Evolutionary conservation across 805 yeast genomes (phyloP), one percentile per base, ranked within the genome.

Genomic region (Tetrapisispora nanseiensis): DNA sequence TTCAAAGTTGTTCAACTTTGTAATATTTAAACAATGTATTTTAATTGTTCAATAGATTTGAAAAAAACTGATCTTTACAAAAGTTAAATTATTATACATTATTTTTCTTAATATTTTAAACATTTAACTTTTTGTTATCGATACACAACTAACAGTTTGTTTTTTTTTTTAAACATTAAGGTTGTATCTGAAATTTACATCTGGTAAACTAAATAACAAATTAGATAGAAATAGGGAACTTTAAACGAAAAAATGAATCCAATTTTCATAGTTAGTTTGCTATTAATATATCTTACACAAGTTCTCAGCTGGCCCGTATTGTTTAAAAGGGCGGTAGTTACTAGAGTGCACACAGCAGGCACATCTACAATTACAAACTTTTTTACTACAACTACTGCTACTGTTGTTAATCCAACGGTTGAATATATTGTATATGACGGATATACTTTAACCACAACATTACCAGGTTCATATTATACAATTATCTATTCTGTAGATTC

Each of bases 261-360:
- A 2, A 24, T 35, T 16, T n/a, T 35, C 18, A 8, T 23, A 13
- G 4, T 24, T 16, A 16, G 38, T 24, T 7, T 35, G 23, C 30
- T 36, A 27, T 36, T 21, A 13, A 8, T 36, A 7, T 28, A 27
- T 12, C 5, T 29, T 9, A 10, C 21, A 10, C 33, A 28, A 29
- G 27, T 15, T 4, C 4, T 28, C 3, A 26, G 28, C 6, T 29
- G 29, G n/a, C 40, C 40, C 7, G 18, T 37, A 3, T 6, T 37
- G 4, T 28, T 21, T 15, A 68, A 66, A 40, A 68, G 69, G 40
- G 59, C 59, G 34, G 46, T 73, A 21, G 63, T 76, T 42, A 76
- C 82, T 18, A 66, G 80, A 55, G 58, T 61, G 26, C 78, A 74
- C 51, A 75, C 81, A 15, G 82, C 82, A 12, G 63, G 80, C 3